Evolutionary conservation across 768 basidiomycete species (phyloP).

Genomic region (Hortiboletus campestris): DNA sequence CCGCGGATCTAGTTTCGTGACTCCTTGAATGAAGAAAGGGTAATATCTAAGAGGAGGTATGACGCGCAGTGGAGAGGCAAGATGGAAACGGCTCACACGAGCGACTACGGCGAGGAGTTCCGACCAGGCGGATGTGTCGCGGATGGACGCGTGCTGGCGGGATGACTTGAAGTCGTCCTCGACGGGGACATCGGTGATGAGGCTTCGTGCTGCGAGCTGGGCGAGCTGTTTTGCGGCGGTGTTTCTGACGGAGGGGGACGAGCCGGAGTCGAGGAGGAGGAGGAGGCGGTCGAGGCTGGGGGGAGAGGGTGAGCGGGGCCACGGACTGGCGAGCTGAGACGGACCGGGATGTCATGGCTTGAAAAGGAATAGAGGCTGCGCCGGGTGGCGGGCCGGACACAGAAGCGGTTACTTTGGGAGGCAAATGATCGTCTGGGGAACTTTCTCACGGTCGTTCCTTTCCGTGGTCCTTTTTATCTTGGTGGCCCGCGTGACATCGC

Average conservation of each 20-base stretch:
- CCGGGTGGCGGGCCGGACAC: slow-evolving; percentile 41
- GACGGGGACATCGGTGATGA: slow-evolving; percentile 76
- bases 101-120: slow-evolving; percentile 89
- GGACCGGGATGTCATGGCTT: slow-evolving; percentile 76
- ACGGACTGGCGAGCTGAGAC: slow-evolving; percentile 2
- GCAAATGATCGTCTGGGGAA: slow-evolving; percentile 47
- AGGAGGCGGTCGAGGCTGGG: slow-evolving; percentile 94
- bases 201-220: slow-evolving; percentile 83
- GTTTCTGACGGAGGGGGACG: slow-evolving; percentile 81
- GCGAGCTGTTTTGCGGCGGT: slow-evolving; percentile 98
- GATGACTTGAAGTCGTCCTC: slow-evolving; percentile 70
- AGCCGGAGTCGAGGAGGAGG: slow-evolving; percentile 91
- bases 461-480: slow-evolving; percentile 65
- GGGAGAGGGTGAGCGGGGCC: not conserved
- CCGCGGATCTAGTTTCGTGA: slow-evolving; percentile 89
- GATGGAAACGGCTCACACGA: slow-evolving; percentile 49
- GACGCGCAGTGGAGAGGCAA: not conserved
- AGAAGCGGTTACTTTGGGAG: slow-evolving; percentile 43
- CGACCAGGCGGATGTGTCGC: slow-evolving; percentile 79
- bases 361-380: slow-evolving; percentile 54
- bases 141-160: slow-evolving; percentile 55
- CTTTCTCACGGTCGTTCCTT: slow-evolving; percentile 46
- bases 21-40: slow-evolving; percentile 90
- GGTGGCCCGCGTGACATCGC: slow-evolving; percentile 38
- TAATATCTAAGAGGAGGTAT: slow-evolving; percentile 56